These are phyloP conservation scores for Lagenidium sp. DNA, from an alignment of 352 stramenopile species.

Conservation along the genomic window DNA sequence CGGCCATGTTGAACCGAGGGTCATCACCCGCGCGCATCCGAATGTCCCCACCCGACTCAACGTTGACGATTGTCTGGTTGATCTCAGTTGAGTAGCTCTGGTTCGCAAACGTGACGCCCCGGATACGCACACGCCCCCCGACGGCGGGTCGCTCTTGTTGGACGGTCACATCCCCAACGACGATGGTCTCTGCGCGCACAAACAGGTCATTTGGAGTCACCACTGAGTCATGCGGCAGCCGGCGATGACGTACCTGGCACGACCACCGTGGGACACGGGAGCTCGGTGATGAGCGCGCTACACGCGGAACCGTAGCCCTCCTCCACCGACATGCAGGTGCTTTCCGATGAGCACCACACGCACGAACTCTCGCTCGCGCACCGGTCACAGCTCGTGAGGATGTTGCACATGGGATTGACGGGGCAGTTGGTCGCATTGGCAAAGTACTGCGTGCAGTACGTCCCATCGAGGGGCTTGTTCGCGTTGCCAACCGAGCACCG, in stretches of 20 bases:
- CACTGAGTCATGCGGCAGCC: background rate
- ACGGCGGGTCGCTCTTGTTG: constrained; percentile 33
- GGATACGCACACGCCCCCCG: constrained; percentile 22
- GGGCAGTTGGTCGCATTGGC: constrained; percentile 53
- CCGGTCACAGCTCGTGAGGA: constrained; percentile 35
- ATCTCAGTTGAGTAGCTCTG: constrained; percentile 28
- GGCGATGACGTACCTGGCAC: constrained; percentile 39
- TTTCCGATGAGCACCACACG: constrained; percentile 86
- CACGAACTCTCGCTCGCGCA: constrained; percentile 67
- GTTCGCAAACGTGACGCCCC: constrained; percentile 23
- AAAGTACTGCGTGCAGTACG: constrained; percentile 56
- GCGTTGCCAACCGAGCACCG: constrained; percentile 65
- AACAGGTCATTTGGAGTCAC: background rate
- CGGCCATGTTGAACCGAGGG: constrained; percentile 58
- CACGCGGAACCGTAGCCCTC: constrained; percentile 79
- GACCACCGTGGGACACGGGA: constrained; percentile 73
- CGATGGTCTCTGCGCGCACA: constrained; percentile 28
- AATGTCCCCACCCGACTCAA: constrained; percentile 45
- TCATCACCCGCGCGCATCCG: constrained; percentile 51
- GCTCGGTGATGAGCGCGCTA: constrained; percentile 73
- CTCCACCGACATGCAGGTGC: constrained; percentile 75
- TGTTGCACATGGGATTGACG: constrained; percentile 46
- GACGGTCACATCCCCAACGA: constrained; percentile 44
- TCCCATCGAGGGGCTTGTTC: constrained; percentile 29
- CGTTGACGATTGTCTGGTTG: constrained; percentile 23